Percentiles rank a stretch among this genome's conserved stretches.
Conservation (phyloP, 2,329 filamentous ascomycete genomes). For the Exophiala lecanii-corni region DNA sequence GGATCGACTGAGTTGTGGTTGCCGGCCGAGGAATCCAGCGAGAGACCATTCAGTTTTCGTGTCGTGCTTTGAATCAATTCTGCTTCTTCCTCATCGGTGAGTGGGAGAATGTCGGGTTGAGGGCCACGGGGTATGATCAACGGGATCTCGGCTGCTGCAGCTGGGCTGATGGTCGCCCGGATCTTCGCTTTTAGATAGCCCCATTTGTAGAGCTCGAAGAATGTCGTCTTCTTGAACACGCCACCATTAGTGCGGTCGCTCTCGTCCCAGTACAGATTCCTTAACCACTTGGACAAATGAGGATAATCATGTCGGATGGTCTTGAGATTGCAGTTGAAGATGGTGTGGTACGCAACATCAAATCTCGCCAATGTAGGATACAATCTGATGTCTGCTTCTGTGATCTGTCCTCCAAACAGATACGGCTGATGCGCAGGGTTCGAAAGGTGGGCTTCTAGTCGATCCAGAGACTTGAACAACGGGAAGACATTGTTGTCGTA, state of each 20-base stretch:
- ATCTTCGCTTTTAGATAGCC: conserved; percentile 22
- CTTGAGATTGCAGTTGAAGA: conserved; percentile 70
- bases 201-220: conserved; percentile 35
- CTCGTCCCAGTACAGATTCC: conserved; percentile 44
- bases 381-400: conserved; percentile 72
- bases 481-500: conserved; percentile 66
- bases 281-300: conserved; percentile 43
- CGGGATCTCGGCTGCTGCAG: conserved; percentile 8
- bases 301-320: conserved; percentile 60
- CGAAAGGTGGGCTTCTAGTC: conserved; percentile 63
- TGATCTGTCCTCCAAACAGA: conserved; percentile 67
- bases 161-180: conserved; percentile 16
- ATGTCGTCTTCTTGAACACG: conserved; percentile 43
- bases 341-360: conserved; percentile 70
- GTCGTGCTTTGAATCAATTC: conserved; percentile 16
- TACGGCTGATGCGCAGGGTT: conserved; percentile 53
- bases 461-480: conserved; percentile 70
- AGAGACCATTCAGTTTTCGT: conserved; percentile 13
- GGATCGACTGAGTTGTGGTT: not conserved
- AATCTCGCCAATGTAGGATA: conserved; percentile 65
- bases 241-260: conserved; percentile 37
- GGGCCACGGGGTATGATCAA: conserved; percentile 24
- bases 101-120: conserved; percentile 20
- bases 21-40: conserved; percentile 1
- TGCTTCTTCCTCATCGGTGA: conserved; percentile 26